Evolutionary conservation across 108 stramenopile species (phyloP).

Genomic region (Nitzschia inconspicua): DNA sequence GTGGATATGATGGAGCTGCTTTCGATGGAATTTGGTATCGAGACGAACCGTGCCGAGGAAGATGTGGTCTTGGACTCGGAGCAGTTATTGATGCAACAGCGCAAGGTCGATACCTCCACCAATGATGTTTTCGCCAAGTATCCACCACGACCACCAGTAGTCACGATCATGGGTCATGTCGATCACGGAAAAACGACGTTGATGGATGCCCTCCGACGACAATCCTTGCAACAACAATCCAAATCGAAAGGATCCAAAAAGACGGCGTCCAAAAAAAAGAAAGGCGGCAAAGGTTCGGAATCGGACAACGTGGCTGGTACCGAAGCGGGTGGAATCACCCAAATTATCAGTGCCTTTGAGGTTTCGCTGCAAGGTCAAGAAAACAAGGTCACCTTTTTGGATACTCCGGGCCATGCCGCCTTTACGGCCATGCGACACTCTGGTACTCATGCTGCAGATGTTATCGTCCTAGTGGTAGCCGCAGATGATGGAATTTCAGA

Average conservation of each 20-base stretch:
- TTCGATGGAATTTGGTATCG: slow-evolving; percentile 42
- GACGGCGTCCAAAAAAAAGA: slow-evolving; percentile 24
- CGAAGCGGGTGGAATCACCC: slow-evolving; percentile 98
- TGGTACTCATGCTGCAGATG: slow-evolving; percentile 91
- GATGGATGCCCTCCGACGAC: slow-evolving; percentile 90
- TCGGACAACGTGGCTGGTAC: slow-evolving; percentile 75
- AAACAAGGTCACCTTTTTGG: slow-evolving; percentile 86
- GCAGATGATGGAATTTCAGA: slow-evolving; percentile 94
- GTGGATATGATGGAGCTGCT: slow-evolving; percentile 41
- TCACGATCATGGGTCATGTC: slow-evolving; percentile 81
- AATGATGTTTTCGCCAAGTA: neutral
- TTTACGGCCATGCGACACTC: slow-evolving; percentile 92
- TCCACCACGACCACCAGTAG: slow-evolving; percentile 54
- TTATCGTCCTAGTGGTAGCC: slow-evolving; percentile 94
- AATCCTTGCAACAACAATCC: slow-evolving; percentile 49
- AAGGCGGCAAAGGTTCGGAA: slow-evolving; percentile 2
- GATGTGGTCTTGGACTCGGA: slow-evolving; percentile 12
- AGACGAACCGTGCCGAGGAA: slow-evolving; percentile 23
- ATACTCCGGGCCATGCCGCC: slow-evolving; percentile 97
- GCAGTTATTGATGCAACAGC: slow-evolving; percentile 25
- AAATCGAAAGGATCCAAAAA: neutral
- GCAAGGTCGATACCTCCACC: slow-evolving; percentile 4
- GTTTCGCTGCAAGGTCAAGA: slow-evolving; percentile 55
- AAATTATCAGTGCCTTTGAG: slow-evolving; percentile 92
- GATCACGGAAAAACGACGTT: slow-evolving; percentile 99